Evolutionary conservation across 2,329 filamentous ascomycete genomes (phyloP).

Genomic region (Arthrobotrys sphaeroides): DNA sequence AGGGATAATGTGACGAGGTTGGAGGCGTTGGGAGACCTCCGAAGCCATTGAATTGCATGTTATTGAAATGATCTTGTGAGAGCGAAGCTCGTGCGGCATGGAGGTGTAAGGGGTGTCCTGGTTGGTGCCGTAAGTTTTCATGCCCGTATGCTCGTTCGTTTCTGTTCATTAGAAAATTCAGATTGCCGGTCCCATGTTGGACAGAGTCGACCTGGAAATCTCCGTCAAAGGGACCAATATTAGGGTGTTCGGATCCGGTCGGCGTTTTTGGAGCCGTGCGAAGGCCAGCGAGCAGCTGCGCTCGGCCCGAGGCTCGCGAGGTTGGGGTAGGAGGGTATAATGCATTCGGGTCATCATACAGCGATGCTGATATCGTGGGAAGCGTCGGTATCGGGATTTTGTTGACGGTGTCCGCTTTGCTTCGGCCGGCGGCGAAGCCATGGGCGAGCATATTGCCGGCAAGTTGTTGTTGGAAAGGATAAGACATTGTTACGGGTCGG

Average conservation of each 20-base stretch:
- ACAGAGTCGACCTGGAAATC: not conserved
- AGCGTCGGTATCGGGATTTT: conserved; percentile 28
- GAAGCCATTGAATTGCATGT: conserved; percentile 20
- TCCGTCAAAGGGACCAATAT: conserved; percentile 61
- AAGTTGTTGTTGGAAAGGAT: conserved; percentile 35
- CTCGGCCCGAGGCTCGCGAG: conserved; percentile 66
- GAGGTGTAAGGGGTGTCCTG: conserved; percentile 56
- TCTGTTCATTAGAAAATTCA: conserved; percentile 65
- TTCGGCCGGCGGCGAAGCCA: conserved; percentile 28
- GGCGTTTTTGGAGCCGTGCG: conserved; percentile 91
- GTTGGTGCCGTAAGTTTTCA: conserved; percentile 65
- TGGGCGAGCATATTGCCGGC: conserved; percentile 20
- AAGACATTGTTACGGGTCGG: conserved; percentile 44
- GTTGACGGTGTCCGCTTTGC: conserved; percentile 24
- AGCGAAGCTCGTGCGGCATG: conserved; percentile 48
- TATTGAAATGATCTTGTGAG: conserved; percentile 22
- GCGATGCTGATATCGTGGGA: conserved; percentile 44
- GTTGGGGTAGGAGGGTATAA: conserved; percentile 1
- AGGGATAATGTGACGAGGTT: conserved; percentile 54
- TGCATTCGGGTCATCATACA: conserved; percentile 39
- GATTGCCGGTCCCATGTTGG: not conserved
- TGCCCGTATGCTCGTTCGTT: conserved; percentile 67
- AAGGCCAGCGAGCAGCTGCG: conserved; percentile 90
- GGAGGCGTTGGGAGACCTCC: conserved; percentile 59
- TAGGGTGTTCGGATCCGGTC: conserved; percentile 63